Evolutionary conservation across 2,329 filamentous ascomycete species (phyloP).

Genomic region (Myriosclerotinia curreyana): DNA sequence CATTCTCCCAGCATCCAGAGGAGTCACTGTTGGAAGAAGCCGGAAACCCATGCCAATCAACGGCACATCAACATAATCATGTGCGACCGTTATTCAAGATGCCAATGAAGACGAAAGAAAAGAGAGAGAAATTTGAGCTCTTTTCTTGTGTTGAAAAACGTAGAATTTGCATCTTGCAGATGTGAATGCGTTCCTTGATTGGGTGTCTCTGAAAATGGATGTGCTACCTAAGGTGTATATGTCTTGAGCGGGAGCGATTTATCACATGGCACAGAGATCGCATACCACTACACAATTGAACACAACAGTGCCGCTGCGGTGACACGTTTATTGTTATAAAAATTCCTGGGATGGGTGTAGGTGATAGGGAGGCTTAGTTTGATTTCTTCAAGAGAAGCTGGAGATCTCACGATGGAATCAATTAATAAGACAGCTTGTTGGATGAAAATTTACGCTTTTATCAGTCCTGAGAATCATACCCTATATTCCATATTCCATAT

Average conservation of each 20-base stretch:
- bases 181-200: neutral
- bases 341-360: conserved; percentile 4
- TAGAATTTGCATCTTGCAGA: conserved; percentile 3
- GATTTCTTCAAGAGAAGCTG: neutral
- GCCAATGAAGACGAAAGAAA: conserved; percentile 7
- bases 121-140: neutral
- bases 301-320: conserved; percentile 22
- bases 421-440: neutral
- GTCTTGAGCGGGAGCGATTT: conserved; percentile 20
- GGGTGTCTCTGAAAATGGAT: conserved; percentile 1
- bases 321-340: conserved; percentile 10
- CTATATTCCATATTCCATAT: neutral
- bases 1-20: neutral
- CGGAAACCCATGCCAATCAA: conserved; percentile 8
- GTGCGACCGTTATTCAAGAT: neutral
- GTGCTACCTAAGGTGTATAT: conserved; percentile 19
- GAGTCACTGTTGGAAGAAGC: neutral
- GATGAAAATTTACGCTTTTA: neutral
- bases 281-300: conserved; percentile 17
- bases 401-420: neutral
- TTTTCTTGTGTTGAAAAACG: conserved; percentile 8
- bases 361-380: neutral
- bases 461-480: neutral
- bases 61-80: conserved; percentile 13
- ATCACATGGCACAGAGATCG: conserved; percentile 25